Conservation (phyloP, 2,329 filamentous ascomycete genomes). For the Phyllosticta citrichinensis region DNA sequence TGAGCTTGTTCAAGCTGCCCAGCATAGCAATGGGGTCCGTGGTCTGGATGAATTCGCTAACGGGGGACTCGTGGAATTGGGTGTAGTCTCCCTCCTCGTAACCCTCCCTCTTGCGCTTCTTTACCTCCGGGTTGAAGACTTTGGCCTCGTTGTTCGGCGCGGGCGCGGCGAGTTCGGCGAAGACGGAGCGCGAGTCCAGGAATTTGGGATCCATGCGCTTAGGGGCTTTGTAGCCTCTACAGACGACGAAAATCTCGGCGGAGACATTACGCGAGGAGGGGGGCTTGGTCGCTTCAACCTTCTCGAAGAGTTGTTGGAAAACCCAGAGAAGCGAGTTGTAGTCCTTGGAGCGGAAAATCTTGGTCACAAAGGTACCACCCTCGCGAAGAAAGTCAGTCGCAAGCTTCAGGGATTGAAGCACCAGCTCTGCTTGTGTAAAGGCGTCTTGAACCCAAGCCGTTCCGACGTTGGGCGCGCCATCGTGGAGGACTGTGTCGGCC, state of each 20-base stretch:
- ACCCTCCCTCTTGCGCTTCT: conserved; percentile 95
- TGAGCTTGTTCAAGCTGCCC: conserved; percentile 72
- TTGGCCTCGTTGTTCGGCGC: conserved; percentile 94
- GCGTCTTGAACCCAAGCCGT: conserved; percentile 97
- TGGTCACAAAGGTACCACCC: conserved; percentile 90
- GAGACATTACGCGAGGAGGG: conserved; percentile 93
- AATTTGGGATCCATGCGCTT: conserved; percentile 90
- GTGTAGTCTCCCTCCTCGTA: conserved; percentile 95
- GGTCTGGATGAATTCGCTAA: conserved; percentile 89
- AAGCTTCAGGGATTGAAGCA: conserved; percentile 80
- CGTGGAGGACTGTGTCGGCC: conserved; percentile 88
- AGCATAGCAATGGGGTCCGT: conserved; percentile 88
- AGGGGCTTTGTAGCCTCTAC: conserved; percentile 87
- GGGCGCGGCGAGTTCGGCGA: conserved; percentile 78
- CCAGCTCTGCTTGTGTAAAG: conserved; percentile 92
- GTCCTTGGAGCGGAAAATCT: conserved; percentile 94
- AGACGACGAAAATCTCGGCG: conserved; percentile 97
- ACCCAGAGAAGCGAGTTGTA: conserved; percentile 96
- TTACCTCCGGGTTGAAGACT: conserved; percentile 93
- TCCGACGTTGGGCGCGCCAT: conserved; percentile 96
- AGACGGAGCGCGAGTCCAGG: conserved; percentile 79
- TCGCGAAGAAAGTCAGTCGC: conserved; percentile 87
- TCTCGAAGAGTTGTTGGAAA: conserved; percentile 89
- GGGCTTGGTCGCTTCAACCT: conserved; percentile 95
- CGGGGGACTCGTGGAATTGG: conserved; percentile 79